phyloP scores from a whole-genome alignment of 495 filamentous ascomycete genomes.

The Aeminium ludgeri region DNA sequence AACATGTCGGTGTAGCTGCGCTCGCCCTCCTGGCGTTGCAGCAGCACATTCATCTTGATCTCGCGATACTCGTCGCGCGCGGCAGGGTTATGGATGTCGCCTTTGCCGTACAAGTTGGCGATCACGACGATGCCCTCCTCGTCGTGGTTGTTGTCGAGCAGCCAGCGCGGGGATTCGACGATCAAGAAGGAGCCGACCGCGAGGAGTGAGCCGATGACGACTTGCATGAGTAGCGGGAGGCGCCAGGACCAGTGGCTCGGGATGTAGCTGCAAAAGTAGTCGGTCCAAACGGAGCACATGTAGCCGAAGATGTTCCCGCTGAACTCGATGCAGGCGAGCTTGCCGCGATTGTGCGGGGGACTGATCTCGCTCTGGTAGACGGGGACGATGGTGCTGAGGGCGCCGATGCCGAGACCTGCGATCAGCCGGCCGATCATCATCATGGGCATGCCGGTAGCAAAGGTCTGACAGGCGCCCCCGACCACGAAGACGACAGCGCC shows the following conservation, averaged over 20 bases:
- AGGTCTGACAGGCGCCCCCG: conserved; percentile 72
- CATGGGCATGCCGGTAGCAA: conserved; percentile 67
- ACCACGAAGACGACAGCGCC: conserved; percentile 84
- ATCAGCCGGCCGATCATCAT: conserved; percentile 85
- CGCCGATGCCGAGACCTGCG: conserved; percentile 86
- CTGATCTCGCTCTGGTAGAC: conserved; percentile 98
- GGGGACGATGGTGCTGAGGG: conserved; percentile 89
- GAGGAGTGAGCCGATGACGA: conserved; percentile 76
- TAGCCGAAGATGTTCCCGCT: conserved; percentile 94
- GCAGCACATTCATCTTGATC: conserved; percentile 92
- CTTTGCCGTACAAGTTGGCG: conserved; percentile 89
- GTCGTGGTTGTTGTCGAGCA: conserved; percentile 93
- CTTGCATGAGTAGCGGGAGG: conserved; percentile 79
- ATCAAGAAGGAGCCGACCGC: conserved; percentile 78
- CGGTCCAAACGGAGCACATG: conserved; percentile 92
- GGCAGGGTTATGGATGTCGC: conserved; percentile 80
- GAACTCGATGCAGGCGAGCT: conserved; percentile 94
- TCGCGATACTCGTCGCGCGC: conserved; percentile 91
- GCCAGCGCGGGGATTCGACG: conserved; percentile 91
- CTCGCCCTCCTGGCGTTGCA: conserved; percentile 88
- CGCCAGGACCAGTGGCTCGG: conserved; percentile 76
- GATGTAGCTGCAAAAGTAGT: conserved; percentile 92
- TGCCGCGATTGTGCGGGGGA: conserved; percentile 86
- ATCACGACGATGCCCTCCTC: conserved; percentile 97
- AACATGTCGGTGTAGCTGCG: conserved; percentile 91